These are phyloP conservation scores for Scalesia atractyloides DNA, from an alignment of 129 eudicot genomes.

Conservation along the genomic window DNA sequence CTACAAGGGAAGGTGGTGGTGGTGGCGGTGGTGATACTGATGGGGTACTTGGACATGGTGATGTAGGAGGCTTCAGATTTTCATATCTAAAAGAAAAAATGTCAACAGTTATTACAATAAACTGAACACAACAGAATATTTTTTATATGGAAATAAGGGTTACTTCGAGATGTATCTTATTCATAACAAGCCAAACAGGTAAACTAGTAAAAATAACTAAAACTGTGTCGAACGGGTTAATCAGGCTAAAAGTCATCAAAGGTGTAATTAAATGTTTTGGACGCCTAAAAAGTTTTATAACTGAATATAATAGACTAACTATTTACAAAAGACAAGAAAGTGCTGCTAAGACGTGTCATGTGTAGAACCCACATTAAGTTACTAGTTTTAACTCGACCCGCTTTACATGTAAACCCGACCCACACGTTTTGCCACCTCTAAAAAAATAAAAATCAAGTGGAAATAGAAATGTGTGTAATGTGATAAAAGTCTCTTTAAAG, in stretches of 20 bases:
- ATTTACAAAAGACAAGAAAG: not conserved
- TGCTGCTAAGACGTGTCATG: no score
- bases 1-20: constrained; percentile 21
- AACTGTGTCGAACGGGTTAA: not conserved
- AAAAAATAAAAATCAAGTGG: not conserved
- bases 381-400: not conserved
- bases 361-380: no score
- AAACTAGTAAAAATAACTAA: not conserved
- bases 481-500: constrained; percentile 13
- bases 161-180: not conserved
- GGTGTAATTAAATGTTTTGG: not conserved
- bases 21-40: constrained; percentile 32
- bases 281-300: not conserved
- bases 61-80: constrained; percentile 68
- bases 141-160: not conserved
- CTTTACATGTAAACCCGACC: not conserved
- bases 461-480: not conserved
- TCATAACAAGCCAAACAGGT: not conserved
- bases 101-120: not conserved
- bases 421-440: not conserved
- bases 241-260: constrained; percentile 3
- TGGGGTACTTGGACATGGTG: constrained; percentile 72
- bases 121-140: constrained; percentile 6
- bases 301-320: not conserved
- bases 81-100: constrained; percentile 44